These are phyloP conservation scores for Colletotrichum brevisporum DNA, from an alignment of 2,329 filamentous ascomycete species.

Conservation along the genomic window DNA sequence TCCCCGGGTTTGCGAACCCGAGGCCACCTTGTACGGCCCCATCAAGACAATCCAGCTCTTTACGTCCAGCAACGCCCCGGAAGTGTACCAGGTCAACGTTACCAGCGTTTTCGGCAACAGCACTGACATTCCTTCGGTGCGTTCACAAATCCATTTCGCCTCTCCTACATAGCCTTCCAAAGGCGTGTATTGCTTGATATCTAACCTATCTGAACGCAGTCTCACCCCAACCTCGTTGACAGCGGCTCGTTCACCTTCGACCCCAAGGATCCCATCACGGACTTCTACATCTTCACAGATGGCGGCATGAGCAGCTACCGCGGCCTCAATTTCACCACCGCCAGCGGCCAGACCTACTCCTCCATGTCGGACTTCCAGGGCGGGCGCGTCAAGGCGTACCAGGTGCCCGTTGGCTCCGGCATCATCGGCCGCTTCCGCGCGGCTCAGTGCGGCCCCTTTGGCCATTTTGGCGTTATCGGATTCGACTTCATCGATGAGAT, in stretches of 20 bases:
- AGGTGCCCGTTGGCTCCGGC: neutral
- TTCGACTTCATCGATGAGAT: neutral
- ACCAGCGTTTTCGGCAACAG: neutral
- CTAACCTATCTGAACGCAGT: neutral
- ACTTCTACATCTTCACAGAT: neutral
- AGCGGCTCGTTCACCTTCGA: neutral
- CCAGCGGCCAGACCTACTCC: neutral
- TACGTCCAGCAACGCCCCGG: neutral
- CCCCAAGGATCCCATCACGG: neutral
- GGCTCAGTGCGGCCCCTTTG: neutral
- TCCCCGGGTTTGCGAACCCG: neutral
- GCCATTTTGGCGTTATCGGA: neutral
- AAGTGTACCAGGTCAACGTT: neutral
- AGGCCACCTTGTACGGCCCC: neutral
- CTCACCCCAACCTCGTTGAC: neutral
- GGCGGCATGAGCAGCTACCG: neutral
- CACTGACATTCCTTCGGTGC: neutral
- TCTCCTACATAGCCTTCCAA: neutral
- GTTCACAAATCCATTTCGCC: neutral
- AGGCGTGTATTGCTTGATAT: neutral
- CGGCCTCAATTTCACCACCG: neutral
- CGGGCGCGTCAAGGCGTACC: neutral
- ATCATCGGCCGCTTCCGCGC: neutral
- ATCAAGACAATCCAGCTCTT: neutral
- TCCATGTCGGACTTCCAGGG: neutral